Base-by-base conservation (phyloP, 2,329 filamentous ascomycete genomes). In the Grosmannia clavigera region DNA sequence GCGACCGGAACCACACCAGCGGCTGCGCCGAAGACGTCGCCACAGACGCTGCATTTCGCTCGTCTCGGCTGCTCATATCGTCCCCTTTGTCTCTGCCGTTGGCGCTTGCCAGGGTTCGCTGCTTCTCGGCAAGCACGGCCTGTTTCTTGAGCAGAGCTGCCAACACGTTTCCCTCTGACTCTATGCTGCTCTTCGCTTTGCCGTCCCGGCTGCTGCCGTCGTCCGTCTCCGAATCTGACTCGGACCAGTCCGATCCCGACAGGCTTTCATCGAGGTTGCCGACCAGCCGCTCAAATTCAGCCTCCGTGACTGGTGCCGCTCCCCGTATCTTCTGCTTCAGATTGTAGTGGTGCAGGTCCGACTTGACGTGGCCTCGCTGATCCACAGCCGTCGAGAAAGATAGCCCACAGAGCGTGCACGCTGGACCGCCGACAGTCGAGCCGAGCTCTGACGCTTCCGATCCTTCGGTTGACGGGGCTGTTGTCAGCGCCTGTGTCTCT, bases 291-390 rank as follows among this genome's bases (percentile, higher is more conserved):
- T 94, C 89, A 66, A 99, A 99, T 40, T 96, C 91, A 9, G 70
- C 71, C 69, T 99, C 94, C 1, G 83, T 82, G 1, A 96, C 86
- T 0, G 88, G 74, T 11, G 79, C 80, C 61, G 80, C 78, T 0
- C 89, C 89, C 55, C 90, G 84, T 60, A 96, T 75, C 75, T 90
- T 95, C 70, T 92, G 88, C 73, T 96, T 97, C 63, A 97, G 75
- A 70, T 99, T 99, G 75, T 96, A 99, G 65, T 87, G 82, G 71
- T 99, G 94, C 56, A 95, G 79, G 68, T 99, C 94, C 11, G 92
- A 96, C 67, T 89, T 88, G 61, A 90, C 84, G 73, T 99, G 94
- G 61, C 83, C 81, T 63, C 90, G 83, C 70, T 97, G 92, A 63
- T 97, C 92, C 62, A 84, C 79, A 9, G 95, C 79, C 11, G 80